A percentile compares a stretch with the other conserved stretches of the same genome.
These are phyloP conservation scores for Coemansia sp. DNA, from an alignment of 192 early-diverging fungal genomes.

Conservation along the genomic window DNA sequence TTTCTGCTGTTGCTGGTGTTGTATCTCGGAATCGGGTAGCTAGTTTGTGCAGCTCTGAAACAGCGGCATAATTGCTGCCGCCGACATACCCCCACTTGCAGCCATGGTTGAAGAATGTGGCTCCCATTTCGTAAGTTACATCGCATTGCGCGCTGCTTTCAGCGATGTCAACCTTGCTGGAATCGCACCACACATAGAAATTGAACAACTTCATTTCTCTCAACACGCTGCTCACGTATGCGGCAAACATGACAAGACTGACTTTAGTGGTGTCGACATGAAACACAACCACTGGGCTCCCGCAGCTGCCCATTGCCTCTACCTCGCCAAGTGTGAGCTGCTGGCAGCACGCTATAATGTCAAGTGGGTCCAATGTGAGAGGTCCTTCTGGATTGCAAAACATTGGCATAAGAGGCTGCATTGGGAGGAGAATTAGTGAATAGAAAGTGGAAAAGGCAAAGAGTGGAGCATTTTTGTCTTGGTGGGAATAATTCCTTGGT, in stretches of 20 bases:
- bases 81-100: background rate
- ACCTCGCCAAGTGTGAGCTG: background rate
- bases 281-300: background rate
- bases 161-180: background rate
- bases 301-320: background rate
- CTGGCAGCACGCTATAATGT: background rate
- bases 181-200: conserved; percentile 1
- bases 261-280: background rate
- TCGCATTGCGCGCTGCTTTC: background rate
- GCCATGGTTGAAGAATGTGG: background rate
- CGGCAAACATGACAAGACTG: background rate
- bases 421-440: background rate
- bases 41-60: background rate
- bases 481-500: too few relatives aligned
- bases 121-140: background rate
- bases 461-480: background rate
- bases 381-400: background rate
- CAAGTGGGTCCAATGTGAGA: background rate
- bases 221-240: background rate
- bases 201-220: background rate
- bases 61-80: background rate
- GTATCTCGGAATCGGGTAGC: background rate
- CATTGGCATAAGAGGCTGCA: background rate
- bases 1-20: background rate
- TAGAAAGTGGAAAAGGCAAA: background rate